phyloP scores from a whole-genome alignment of 176 grass and related monocot species.

The Microstegium vimineum region DNA sequence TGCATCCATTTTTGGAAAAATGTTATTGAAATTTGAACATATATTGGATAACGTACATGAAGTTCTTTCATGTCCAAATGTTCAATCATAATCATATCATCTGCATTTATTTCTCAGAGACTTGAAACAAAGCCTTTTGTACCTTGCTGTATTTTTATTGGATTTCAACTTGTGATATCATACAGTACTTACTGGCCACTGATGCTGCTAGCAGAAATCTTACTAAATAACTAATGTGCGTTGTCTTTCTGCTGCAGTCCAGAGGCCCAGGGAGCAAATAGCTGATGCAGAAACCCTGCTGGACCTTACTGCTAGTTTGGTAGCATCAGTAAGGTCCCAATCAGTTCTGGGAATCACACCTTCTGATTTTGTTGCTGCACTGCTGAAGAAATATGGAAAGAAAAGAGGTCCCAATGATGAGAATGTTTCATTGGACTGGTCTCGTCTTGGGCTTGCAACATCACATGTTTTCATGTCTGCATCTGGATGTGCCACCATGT shows the following conservation, averaged over 20 bases:
- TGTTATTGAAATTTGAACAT: background rate
- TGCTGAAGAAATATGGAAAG: conserved; percentile 60
- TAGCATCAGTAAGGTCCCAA: conserved; percentile 66
- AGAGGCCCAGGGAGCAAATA: conserved; percentile 83
- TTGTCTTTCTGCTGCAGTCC: conserved; percentile 37
- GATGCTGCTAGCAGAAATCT: background rate
- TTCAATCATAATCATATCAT: background rate
- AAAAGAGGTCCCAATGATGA: conserved; percentile 15
- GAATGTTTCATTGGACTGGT: conserved; percentile 42
- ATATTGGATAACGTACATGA: no score
- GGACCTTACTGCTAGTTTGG: conserved; percentile 62
- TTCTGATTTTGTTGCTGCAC: conserved; percentile 55
- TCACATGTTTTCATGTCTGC: conserved; percentile 63
- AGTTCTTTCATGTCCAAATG: background rate
- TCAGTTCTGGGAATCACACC: conserved; percentile 61
- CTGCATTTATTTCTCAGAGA: background rate
- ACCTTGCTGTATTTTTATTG: background rate
- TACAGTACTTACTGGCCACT: background rate
- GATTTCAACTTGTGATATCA: background rate
- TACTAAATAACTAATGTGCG: background rate
- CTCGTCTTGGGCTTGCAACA: conserved; percentile 28
- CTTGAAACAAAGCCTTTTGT: background rate
- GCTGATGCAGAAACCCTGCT: conserved; percentile 80
- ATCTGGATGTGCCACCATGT: conserved; percentile 79
- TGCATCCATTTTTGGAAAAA: background rate